phyloP scores from a whole-genome alignment of 768 basidiomycete genomes.

The Coprinopsis marcescibilis region DNA sequence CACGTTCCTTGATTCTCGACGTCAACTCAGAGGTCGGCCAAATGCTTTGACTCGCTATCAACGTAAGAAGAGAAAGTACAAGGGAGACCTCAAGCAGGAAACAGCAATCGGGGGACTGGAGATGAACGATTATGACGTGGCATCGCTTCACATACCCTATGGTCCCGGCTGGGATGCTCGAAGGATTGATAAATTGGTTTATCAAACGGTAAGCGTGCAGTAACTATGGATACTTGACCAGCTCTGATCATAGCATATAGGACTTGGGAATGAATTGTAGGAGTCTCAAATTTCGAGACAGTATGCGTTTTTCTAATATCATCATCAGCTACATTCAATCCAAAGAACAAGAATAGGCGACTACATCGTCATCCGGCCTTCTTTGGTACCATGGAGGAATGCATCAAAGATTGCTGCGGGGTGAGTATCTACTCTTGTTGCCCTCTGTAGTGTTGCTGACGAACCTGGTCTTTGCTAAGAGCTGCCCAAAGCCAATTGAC shows the following conservation, averaged over 20 bases:
- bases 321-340: slow-evolving; percentile 49
- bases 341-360: slow-evolving; percentile 53
- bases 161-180: slow-evolving; percentile 55
- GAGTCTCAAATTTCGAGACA: slow-evolving; percentile 8
- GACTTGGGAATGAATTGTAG: slow-evolving; percentile 56
- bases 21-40: slow-evolving; percentile 46
- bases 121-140: slow-evolving; percentile 54
- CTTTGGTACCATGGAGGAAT: slow-evolving; percentile 53
- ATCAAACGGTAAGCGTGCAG: slow-evolving; percentile 42
- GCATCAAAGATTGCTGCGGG: slow-evolving; percentile 59
- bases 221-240: too few relatives aligned
- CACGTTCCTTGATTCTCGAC: slow-evolving; percentile 41
- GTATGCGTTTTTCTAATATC: neutral
- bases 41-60: slow-evolving; percentile 22
- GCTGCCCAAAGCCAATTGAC: slow-evolving; percentile 49
- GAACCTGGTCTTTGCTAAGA: slow-evolving; percentile 22
- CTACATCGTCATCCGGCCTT: slow-evolving; percentile 62
- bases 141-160: slow-evolving; percentile 53
- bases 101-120: slow-evolving; percentile 37
- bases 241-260: slow-evolving; percentile 20
- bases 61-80: slow-evolving; percentile 36
- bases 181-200: slow-evolving; percentile 51
- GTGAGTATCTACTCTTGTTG: slow-evolving; percentile 20
- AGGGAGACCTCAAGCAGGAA: slow-evolving; percentile 51
- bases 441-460: too few relatives aligned